Evolutionary conservation across 2,329 filamentous ascomycete species (phyloP).

Genomic region (Penicillium crustosum): DNA sequence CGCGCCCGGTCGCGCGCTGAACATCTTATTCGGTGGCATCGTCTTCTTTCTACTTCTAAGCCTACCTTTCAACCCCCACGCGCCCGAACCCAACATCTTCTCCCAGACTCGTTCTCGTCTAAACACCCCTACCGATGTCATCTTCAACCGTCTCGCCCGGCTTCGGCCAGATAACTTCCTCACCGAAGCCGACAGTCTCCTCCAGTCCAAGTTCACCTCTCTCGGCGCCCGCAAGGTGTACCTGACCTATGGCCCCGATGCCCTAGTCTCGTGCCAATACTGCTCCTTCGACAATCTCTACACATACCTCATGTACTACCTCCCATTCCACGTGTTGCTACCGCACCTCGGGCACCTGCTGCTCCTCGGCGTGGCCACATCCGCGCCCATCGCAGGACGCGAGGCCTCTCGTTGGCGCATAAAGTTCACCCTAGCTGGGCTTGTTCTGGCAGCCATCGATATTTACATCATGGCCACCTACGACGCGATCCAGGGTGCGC

Average conservation of each 20-base stretch:
- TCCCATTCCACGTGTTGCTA: conserved; percentile 65
- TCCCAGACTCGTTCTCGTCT: conserved; percentile 73
- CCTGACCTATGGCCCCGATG: conserved; percentile 74
- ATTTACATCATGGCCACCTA: conserved; percentile 65
- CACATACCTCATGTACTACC: conserved; percentile 76
- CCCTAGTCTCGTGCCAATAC: conserved; percentile 75
- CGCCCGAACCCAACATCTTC: conserved; percentile 68
- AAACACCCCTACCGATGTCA: conserved; percentile 77
- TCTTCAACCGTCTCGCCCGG: conserved; percentile 71
- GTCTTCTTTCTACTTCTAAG: conserved; percentile 59
- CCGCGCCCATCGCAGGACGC: conserved; percentile 61
- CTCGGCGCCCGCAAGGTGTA: conserved; percentile 76
- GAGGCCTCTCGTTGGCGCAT: conserved; percentile 68
- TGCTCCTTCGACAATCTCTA: conserved; percentile 69
- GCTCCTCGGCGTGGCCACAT: conserved; percentile 71
- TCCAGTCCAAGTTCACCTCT: conserved; percentile 68
- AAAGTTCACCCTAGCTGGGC: conserved; percentile 63
- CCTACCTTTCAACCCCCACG: conserved; percentile 64
- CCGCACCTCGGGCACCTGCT: conserved; percentile 80
- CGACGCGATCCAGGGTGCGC: conserved; percentile 53
- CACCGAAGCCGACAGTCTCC: conserved; percentile 58
- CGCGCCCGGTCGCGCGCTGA: conserved; percentile 41
- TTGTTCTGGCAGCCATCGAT: conserved; percentile 63
- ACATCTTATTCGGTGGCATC: conserved; percentile 55
- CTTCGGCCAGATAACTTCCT: conserved; percentile 43